Percentiles rank a stretch among this genome's conserved stretches.
These are phyloP conservation scores for Coleophoma cylindrospora DNA, from an alignment of 2,329 filamentous ascomycete species.

Conservation along the genomic window DNA sequence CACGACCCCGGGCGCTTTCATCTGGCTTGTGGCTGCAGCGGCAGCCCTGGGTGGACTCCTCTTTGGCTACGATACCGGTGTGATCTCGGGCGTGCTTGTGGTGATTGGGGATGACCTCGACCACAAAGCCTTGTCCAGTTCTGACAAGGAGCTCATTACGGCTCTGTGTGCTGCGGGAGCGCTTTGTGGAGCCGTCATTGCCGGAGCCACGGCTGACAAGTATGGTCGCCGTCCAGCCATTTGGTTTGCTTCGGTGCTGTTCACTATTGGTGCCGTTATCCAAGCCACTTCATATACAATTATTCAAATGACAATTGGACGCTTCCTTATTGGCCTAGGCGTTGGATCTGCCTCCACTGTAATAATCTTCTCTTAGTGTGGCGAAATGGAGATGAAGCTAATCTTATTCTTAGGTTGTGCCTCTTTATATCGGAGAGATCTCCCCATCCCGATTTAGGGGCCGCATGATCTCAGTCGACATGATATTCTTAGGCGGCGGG, in stretches of 20 bases:
- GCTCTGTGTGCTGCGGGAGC: constrained; percentile 41
- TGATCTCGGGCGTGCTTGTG: constrained; percentile 36
- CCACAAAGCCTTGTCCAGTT: constrained; percentile 31
- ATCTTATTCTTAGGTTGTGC: constrained; percentile 34
- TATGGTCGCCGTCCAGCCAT: constrained; percentile 34
- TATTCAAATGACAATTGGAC: constrained; percentile 36
- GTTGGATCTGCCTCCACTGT: constrained; percentile 39
- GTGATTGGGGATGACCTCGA: constrained; percentile 31
- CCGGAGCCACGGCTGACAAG: constrained; percentile 28
- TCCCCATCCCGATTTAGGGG: constrained; percentile 44
- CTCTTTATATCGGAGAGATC: constrained; percentile 47
- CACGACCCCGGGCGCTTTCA: constrained; percentile 36
- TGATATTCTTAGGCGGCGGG: constrained; percentile 38
- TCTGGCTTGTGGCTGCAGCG: constrained; percentile 53
- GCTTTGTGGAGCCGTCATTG: constrained; percentile 34
- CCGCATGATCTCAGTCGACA: constrained; percentile 42
- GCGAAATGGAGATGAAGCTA: not conserved
- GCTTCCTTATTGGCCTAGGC: constrained; percentile 42
- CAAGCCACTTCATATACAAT: constrained; percentile 31
- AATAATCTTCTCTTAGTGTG: not conserved
- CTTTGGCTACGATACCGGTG: constrained; percentile 48
- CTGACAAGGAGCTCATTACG: constrained; percentile 43
- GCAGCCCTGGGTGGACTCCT: constrained; percentile 59
- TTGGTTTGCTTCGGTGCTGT: constrained; percentile 34
- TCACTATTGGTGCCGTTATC: constrained; percentile 32